These are phyloP conservation scores for Cymbopogon flexuosus DNA, from an alignment of 202 grass and related monocot species.

Conservation along the genomic window DNA sequence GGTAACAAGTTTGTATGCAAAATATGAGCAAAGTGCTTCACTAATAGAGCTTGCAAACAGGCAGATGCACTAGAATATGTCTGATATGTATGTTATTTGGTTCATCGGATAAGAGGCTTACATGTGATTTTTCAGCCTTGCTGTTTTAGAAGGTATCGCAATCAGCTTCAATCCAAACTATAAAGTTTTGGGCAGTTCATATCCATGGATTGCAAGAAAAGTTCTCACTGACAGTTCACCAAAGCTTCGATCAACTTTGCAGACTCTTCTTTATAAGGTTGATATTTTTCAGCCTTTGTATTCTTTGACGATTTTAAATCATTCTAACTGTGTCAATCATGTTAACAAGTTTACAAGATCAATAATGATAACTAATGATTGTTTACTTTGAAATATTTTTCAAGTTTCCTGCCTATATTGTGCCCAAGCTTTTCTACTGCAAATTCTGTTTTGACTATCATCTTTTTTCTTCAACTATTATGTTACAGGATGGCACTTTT, in stretches of 20 bases:
- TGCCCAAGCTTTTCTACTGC: slow-evolving; percentile 13
- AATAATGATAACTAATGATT: background rate
- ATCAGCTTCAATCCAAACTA: slow-evolving; percentile 88
- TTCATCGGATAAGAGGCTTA: slow-evolving; percentile 8
- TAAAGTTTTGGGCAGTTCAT: slow-evolving; percentile 93
- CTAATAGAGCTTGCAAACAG: background rate
- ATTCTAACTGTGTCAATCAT: background rate
- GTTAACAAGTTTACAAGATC: slow-evolving; percentile 10
- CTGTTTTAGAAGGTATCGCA: slow-evolving; percentile 93
- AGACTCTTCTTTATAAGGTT: slow-evolving; percentile 93
- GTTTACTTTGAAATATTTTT: slow-evolving; percentile 23
- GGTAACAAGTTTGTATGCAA: slow-evolving; percentile 40
- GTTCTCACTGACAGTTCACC: slow-evolving; percentile 92
- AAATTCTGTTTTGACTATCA: slow-evolving; percentile 30
- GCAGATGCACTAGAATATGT: background rate
- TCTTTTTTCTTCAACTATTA: slow-evolving; percentile 27
- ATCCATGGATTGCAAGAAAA: slow-evolving; percentile 99
- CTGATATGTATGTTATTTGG: background rate
- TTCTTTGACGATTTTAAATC: slow-evolving; percentile 15
- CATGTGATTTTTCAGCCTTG: slow-evolving; percentile 68
- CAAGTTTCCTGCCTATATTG: background rate
- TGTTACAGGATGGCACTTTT: slow-evolving; percentile 73
- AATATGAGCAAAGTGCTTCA: slow-evolving; percentile 15
- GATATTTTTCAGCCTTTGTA: background rate
- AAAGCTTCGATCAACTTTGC: slow-evolving; percentile 71